Percentiles rank a stretch among this genome's conserved stretches.
These are phyloP conservation scores for Xylaria sp. DNA, from an alignment of 2,329 filamentous ascomycete species.

Conservation along the genomic window DNA sequence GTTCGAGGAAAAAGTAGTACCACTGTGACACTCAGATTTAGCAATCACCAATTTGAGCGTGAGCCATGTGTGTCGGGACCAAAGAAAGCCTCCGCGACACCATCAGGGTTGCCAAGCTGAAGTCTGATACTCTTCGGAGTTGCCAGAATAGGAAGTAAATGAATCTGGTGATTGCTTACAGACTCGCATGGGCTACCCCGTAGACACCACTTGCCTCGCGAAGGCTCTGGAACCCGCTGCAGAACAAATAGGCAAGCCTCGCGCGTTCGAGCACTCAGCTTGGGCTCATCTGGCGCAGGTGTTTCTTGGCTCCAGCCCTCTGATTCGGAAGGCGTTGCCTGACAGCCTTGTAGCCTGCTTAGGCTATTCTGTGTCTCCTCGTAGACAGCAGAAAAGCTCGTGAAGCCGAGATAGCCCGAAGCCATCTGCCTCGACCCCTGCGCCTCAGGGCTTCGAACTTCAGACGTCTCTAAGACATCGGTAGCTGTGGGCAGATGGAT, in stretches of 20 bases:
- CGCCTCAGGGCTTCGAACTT: constrained; percentile 35
- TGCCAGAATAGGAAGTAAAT: background rate
- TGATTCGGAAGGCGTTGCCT: constrained; percentile 25
- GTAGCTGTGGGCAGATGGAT: background rate
- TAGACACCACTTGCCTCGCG: constrained; percentile 41
- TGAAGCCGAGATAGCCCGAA: constrained; percentile 58
- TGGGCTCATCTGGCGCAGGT: constrained; percentile 23
- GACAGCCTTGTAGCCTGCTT: constrained; percentile 48
- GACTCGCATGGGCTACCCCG: constrained; percentile 44
- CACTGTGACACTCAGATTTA: constrained; percentile 41
- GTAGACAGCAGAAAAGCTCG: constrained; percentile 56
- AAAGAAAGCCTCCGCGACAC: background rate
- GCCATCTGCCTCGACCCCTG: constrained; percentile 33
- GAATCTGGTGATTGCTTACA: background rate
- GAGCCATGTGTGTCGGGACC: background rate
- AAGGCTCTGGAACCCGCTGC: constrained; percentile 50
- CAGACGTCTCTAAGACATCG: constrained; percentile 15
- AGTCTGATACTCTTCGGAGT: background rate
- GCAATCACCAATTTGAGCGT: background rate
- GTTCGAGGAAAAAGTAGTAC: constrained; percentile 46
- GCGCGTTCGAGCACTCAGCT: constrained; percentile 45
- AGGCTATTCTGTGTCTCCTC: constrained; percentile 56
- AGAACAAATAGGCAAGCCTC: constrained; percentile 55
- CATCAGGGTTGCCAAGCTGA: background rate
- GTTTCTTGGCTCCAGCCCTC: constrained; percentile 19